phyloP scores from a whole-genome alignment of 2,329 filamentous ascomycete genomes.

The Bipolaris zeicola region DNA sequence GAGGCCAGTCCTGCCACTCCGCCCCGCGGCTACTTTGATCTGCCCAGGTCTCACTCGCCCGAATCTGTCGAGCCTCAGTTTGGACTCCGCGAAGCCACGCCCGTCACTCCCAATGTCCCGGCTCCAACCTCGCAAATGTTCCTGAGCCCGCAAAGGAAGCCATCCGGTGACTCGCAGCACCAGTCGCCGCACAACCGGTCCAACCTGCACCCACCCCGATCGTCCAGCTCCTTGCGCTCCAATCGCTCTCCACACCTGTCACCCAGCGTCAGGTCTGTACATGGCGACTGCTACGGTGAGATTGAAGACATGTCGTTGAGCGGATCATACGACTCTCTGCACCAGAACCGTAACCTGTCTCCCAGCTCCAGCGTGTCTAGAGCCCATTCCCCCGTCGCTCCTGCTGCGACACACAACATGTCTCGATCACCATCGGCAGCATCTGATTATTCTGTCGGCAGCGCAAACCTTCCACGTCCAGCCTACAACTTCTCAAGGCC shows the following conservation, averaged over 20 bases:
- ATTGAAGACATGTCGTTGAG: constrained; percentile 68
- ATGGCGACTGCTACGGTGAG: constrained; percentile 65
- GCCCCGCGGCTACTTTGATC: constrained; percentile 52
- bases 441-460: constrained; percentile 75
- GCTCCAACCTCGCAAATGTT: constrained; percentile 43
- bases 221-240: constrained; percentile 44
- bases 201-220: constrained; percentile 49
- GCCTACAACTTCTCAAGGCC: constrained; percentile 95
- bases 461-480: constrained; percentile 66
- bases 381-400: constrained; percentile 68
- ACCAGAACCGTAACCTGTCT: constrained; percentile 74
- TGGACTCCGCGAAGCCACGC: constrained; percentile 52
- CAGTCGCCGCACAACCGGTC: constrained; percentile 31
- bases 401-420: constrained; percentile 61
- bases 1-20: constrained; percentile 36
- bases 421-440: constrained; percentile 82
- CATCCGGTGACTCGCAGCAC: constrained; percentile 46
- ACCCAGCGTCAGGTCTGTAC: constrained; percentile 55
- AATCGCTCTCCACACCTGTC: constrained; percentile 43
- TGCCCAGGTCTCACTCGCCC: constrained; percentile 54
- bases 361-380: constrained; percentile 68
- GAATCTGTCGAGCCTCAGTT: constrained; percentile 52
- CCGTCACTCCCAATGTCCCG: constrained; percentile 44
- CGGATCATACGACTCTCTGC: constrained; percentile 67
- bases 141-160: constrained; percentile 45